Evolutionary conservation across 139 green algal species (phyloP).

Genomic region (Chlorella sp.): DNA sequence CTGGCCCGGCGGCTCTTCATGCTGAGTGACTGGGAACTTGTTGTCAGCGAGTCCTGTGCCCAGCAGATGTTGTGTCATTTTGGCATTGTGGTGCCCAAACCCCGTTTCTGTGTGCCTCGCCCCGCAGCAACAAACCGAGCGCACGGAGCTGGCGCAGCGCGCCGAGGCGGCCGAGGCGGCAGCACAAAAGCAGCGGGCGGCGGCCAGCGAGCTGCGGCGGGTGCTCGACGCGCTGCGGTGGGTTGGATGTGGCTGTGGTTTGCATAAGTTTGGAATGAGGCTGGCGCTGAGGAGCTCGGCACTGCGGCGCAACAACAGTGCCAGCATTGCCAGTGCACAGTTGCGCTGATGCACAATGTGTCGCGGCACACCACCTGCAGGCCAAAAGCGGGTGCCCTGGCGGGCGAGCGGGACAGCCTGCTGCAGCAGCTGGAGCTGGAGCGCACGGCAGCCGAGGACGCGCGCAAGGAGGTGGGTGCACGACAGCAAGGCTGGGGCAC

Average conservation of each 20-base stretch:
- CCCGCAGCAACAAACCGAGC: conserved; percentile 3
- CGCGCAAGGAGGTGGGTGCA: conserved; percentile 4
- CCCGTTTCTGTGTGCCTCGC: too few relatives aligned
- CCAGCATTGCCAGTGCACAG: too few relatives aligned
- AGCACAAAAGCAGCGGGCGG: conserved; percentile 5
- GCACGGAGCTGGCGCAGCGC: neutral
- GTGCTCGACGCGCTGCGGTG: conserved; percentile 26
- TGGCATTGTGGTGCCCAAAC: too few relatives aligned
- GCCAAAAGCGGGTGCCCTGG: conserved; percentile 11
- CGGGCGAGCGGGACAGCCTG: conserved; percentile 15
- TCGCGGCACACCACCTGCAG: neutral
- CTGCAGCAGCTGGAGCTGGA: conserved; percentile 37
- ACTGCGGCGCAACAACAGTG: neutral
- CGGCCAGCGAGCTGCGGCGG: conserved; percentile 4
- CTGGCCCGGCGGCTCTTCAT: too few relatives aligned
- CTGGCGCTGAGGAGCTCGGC: neutral
- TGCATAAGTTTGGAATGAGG: neutral
- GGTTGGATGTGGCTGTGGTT: neutral
- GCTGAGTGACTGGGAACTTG: neutral
- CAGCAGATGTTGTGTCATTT: too few relatives aligned
- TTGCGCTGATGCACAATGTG: too few relatives aligned
- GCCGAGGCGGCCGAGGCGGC: conserved; percentile 8
- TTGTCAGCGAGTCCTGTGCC: neutral
- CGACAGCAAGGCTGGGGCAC: too few relatives aligned
- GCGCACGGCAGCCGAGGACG: conserved; percentile 33